Base-by-base conservation (phyloP, 2,329 filamentous ascomycete species). In the Aspergillus quadricinctus region DNA sequence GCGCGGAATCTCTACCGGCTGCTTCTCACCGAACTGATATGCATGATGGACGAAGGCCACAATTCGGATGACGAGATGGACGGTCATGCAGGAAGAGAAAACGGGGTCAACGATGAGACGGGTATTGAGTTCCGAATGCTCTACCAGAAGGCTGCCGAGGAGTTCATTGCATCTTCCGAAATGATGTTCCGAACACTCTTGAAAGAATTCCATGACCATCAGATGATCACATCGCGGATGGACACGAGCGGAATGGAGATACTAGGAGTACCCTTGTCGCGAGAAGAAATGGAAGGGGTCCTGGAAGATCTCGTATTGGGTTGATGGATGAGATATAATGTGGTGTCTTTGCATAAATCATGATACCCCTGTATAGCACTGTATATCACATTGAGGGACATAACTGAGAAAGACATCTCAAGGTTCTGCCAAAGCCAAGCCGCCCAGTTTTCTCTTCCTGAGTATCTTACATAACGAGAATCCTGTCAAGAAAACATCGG, bases 151-250 rank as follows among this genome's bases (percentile, higher is more conserved):
- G 92, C 94, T 2, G 88, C 93, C 4, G 92, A 97, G 75, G 92
- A 96, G 69, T 97, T 99, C 72, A 94, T 99, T 50, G 97, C 93
- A 72, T 94, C 90, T 65, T 96, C 89, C 58, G 94, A 97, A 77
- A 92, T 97, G 83, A 92, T 90, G 60, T 97, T 97, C 77, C 83
- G 94, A 58, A 96, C 92, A 27, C 73, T 99, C 69, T 75, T 99
- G 60, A 97, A 97, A 76, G 94, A 99, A 83, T 94, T 99, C 72
- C 91, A 97, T 70, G 94, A 99, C 68, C 94, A 99, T 77, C 91
- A 97, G 69, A 97, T 99, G 86, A 89, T 99, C 61, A 90, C 90
- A 54, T 95, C 89, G 59, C 85, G 87, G 60, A 93, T 93, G 69
- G 93, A 99, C 72, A 83, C 84, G 0, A 79, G 92, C 55, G 94